phyloP scores from a whole-genome alignment of 148 eudicot species.

The Spergularia marina region DNA sequence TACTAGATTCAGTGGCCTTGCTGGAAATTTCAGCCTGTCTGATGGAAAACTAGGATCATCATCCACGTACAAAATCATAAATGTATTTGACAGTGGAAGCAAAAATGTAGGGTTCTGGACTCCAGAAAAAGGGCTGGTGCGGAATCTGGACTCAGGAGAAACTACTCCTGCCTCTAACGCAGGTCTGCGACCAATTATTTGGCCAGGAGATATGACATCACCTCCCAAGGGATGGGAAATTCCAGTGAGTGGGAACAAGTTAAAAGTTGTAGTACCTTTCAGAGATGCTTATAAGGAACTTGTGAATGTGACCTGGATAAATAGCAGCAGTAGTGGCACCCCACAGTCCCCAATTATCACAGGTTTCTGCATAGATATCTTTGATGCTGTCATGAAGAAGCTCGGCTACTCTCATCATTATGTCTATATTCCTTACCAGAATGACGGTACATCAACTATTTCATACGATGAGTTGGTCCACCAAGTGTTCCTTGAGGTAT shows the following conservation, averaged over 20 bases:
- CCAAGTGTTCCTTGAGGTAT: slow-evolving; percentile 40
- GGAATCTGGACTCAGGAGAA: background rate
- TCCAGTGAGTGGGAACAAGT: slow-evolving; percentile 30
- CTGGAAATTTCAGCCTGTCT: slow-evolving; percentile 26
- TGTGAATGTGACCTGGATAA: slow-evolving; percentile 31
- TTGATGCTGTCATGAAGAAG: slow-evolving; percentile 34
- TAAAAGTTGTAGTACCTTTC: slow-evolving; percentile 46
- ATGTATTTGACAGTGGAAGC: slow-evolving; percentile 21
- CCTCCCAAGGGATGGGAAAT: slow-evolving; percentile 26
- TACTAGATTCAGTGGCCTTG: slow-evolving; percentile 28
- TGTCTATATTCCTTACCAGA: slow-evolving; percentile 33
- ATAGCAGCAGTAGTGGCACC: slow-evolving; percentile 11
- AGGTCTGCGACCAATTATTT: slow-evolving; percentile 17
- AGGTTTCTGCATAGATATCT: slow-evolving; percentile 59
- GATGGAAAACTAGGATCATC: slow-evolving; percentile 26
- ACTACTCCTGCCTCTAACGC: slow-evolving; percentile 5
- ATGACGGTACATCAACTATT: slow-evolving; percentile 22
- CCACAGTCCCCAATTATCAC: slow-evolving; percentile 10
- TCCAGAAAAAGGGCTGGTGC: slow-evolving; percentile 7
- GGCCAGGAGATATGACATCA: slow-evolving; percentile 23
- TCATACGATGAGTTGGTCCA: slow-evolving; percentile 38
- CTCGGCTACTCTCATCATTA: slow-evolving; percentile 32
- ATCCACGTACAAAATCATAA: slow-evolving; percentile 26
- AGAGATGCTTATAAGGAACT: slow-evolving; percentile 34
- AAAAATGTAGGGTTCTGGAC: slow-evolving; percentile 34